Conservation (phyloP, 257 asterid species). For the Mentha longifolia region DNA sequence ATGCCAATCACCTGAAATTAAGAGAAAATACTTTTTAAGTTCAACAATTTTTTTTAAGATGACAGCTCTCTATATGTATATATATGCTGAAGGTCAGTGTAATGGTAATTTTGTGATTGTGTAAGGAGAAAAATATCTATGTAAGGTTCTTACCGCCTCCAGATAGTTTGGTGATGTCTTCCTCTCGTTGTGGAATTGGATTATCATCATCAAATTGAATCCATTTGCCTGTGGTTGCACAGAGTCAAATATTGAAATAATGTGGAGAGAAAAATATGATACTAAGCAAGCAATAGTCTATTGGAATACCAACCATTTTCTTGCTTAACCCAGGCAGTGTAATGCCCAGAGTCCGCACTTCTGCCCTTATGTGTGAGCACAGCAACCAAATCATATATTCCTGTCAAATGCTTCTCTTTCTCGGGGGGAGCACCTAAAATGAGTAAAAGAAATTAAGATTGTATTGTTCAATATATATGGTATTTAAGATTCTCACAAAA, state of each 20-base stretch:
- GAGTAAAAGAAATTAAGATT: not conserved
- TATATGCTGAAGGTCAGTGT: not conserved
- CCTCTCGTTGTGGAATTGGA: constrained; percentile 90
- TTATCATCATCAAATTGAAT: constrained; percentile 87
- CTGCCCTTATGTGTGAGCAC: constrained; percentile 99
- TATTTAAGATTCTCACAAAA: constrained; percentile 22
- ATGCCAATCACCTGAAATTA: constrained; percentile 92
- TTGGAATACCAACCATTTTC: constrained; percentile 69
- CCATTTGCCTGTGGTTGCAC: constrained; percentile 81
- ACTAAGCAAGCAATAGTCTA: not conserved
- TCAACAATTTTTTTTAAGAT: not conserved
- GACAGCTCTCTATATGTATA: not conserved
- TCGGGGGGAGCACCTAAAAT: constrained; percentile 52
- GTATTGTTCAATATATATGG: constrained; percentile 21
- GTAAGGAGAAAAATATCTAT: not conserved
- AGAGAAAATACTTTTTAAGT: constrained; percentile 4
- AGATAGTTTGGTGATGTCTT: constrained; percentile 84
- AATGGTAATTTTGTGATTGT: not conserved
- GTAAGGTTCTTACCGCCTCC: constrained; percentile 79
- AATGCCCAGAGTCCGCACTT: constrained; percentile 99
- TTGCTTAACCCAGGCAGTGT: constrained; percentile 98
- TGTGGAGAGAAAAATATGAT: constrained; percentile 20
- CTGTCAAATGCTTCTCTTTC: constrained; percentile 77
- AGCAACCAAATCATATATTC: constrained; percentile 91
- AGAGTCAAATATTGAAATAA: constrained; percentile 21